Percentiles rank a stretch among this genome's conserved stretches.
These are phyloP conservation scores for Coemansia sp. DNA, from an alignment of 192 early-diverging fungal genomes.

Conservation along the genomic window DNA sequence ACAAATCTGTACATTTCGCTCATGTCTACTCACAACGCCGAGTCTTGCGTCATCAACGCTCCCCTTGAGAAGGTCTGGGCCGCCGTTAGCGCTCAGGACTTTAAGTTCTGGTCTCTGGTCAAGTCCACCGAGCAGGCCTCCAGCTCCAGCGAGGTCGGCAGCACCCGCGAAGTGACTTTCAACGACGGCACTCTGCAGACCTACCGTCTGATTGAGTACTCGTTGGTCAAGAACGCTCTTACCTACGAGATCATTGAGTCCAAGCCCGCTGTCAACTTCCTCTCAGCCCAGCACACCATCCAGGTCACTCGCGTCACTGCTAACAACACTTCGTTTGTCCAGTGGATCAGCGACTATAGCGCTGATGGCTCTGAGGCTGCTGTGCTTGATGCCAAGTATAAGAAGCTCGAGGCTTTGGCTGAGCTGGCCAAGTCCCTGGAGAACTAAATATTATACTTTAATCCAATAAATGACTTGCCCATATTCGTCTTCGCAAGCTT, in stretches of 20 bases:
- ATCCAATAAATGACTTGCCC: neutral
- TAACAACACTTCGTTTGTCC: constrained; percentile 61
- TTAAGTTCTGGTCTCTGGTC: constrained; percentile 53
- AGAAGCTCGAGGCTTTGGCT: constrained; percentile 60
- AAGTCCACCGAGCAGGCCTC: constrained; percentile 39
- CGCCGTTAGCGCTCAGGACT: constrained; percentile 40
- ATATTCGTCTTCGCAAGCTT: neutral
- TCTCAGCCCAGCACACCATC: constrained; percentile 61
- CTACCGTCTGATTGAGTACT: constrained; percentile 59
- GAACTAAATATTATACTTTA: constrained; percentile 11
- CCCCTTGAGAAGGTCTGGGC: constrained; percentile 38
- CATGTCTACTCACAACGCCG: constrained; percentile 42
- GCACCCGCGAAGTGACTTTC: constrained; percentile 56
- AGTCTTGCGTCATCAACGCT: constrained; percentile 50
- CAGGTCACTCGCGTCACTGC: constrained; percentile 51
- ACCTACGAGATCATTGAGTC: constrained; percentile 63
- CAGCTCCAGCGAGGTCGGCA: constrained; percentile 50
- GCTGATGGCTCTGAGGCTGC: constrained; percentile 53
- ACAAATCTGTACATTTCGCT: neutral
- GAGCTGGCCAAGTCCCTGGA: constrained; percentile 57
- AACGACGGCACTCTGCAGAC: constrained; percentile 61
- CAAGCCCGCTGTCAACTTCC: constrained; percentile 53
- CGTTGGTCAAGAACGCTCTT: constrained; percentile 53
- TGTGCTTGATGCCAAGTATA: constrained; percentile 61
- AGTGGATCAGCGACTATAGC: constrained; percentile 62